These are phyloP conservation scores for Alternaria ethzedia DNA, from an alignment of 2,329 filamentous ascomycete genomes.

Conservation along the genomic window DNA sequence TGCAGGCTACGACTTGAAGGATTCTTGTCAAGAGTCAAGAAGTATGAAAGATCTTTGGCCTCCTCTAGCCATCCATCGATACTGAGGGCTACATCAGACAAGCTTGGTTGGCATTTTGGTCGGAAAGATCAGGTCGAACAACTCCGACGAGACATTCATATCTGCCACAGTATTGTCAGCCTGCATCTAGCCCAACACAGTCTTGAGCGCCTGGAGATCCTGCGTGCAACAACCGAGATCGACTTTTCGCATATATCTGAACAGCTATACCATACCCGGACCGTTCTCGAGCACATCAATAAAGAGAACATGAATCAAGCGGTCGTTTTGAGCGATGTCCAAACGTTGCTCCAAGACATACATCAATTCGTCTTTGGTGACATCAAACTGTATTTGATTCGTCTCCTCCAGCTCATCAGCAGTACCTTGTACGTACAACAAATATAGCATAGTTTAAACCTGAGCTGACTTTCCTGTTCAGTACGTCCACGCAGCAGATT, in stretches of 20 bases:
- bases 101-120: neutral
- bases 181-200: neutral
- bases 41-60: neutral
- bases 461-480: neutral
- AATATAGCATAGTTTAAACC: too few species aligned
- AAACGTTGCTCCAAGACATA: neutral
- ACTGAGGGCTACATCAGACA: neutral
- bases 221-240: neutral
- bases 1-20: neutral
- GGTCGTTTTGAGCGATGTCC: neutral
- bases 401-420: neutral
- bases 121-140: neutral
- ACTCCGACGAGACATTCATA: neutral
- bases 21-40: neutral
- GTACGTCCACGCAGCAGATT: neutral
- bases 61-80: fast-evolving
- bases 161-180: neutral
- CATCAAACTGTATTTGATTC: neutral
- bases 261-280: neutral
- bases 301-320: neutral
- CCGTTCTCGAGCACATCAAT: neutral
- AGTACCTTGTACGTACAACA: neutral
- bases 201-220: neutral
- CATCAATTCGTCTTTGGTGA: neutral
- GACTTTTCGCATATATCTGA: neutral